A percentile compares a stretch with the other conserved stretches of the same genome.
Conservation (phyloP, 331 rosid species). For the Pyrus hybrid region DNA sequence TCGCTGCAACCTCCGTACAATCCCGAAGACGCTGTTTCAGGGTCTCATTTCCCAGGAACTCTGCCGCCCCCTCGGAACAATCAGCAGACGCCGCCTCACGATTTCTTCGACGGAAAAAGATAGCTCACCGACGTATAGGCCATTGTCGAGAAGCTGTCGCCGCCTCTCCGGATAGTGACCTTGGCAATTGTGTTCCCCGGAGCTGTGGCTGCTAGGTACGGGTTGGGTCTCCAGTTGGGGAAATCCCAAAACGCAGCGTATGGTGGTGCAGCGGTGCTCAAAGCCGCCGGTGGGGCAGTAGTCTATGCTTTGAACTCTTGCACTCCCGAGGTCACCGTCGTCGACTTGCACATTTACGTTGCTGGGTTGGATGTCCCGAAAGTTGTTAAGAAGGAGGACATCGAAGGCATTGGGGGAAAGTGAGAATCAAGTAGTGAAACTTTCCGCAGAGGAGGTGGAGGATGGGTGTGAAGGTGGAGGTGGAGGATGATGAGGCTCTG, state of each 20-base stretch:
- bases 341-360: slow-evolving; percentile 72
- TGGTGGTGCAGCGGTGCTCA: slow-evolving; percentile 82
- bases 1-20: slow-evolving; percentile 6
- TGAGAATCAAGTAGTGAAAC: slow-evolving; percentile 10
- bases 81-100: not conserved
- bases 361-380: slow-evolving; percentile 58
- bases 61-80: slow-evolving; percentile 23
- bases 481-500: too few relatives aligned
- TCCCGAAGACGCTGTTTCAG: slow-evolving; percentile 54
- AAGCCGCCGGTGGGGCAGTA: slow-evolving; percentile 67
- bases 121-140: slow-evolving; percentile 73
- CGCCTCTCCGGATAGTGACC: slow-evolving; percentile 58
- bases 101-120: slow-evolving; percentile 35
- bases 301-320: slow-evolving; percentile 60
- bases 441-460: too few relatives aligned
- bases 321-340: slow-evolving; percentile 82
- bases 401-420: slow-evolving; percentile 71
- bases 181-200: slow-evolving; percentile 75
- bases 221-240: slow-evolving; percentile 60
- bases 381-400: slow-evolving; percentile 60
- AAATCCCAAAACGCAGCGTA: slow-evolving; percentile 48
- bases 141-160: slow-evolving; percentile 53
- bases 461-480: too few relatives aligned
- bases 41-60: slow-evolving; percentile 52
- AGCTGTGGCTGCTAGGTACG: slow-evolving; percentile 76